A percentile compares a stretch with the other conserved stretches of the same genome.
Conservation (phyloP, 768 basidiomycete genomes). For the Gelatoporia subvermispora region DNA sequence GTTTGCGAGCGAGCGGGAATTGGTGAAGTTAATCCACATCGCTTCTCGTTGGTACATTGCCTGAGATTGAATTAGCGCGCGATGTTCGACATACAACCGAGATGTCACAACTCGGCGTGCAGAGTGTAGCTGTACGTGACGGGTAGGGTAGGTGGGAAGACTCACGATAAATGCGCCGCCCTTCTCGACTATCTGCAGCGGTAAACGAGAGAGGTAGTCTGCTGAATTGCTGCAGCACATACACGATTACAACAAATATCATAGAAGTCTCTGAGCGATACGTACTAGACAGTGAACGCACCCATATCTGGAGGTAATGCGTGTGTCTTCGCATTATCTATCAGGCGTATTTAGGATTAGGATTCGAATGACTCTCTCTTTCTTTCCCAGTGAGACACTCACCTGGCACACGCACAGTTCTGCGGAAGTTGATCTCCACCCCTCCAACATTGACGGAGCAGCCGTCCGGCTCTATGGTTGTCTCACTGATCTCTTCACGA, state of each 20-base stretch:
- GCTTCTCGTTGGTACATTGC: constrained; percentile 27
- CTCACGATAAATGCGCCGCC: constrained; percentile 24
- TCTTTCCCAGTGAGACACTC: too few species aligned
- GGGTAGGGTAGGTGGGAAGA: background rate
- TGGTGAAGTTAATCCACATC: constrained; percentile 24
- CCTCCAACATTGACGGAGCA: background rate
- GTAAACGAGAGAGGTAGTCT: constrained; percentile 11
- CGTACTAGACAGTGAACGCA: constrained; percentile 19
- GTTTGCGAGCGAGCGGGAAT: background rate
- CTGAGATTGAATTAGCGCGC: too few species aligned
- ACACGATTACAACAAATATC: background rate
- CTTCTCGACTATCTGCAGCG: constrained; percentile 14
- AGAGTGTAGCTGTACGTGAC: too few species aligned
- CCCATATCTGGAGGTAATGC: constrained; percentile 23
- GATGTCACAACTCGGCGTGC: too few species aligned
- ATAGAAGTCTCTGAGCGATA: background rate
- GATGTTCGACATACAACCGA: too few species aligned
- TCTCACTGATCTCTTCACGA: background rate
- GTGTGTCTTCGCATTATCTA: constrained; percentile 9
- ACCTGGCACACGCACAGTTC: background rate
- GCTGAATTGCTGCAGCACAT: constrained; percentile 13
- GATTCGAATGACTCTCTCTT: too few species aligned
- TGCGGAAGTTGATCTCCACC: constrained; percentile 1
- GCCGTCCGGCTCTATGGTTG: background rate
- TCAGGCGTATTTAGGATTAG: too few species aligned